phyloP scores from a whole-genome alignment of 2,329 filamentous ascomycete genomes.

The Plenodomus tracheiphilus region DNA sequence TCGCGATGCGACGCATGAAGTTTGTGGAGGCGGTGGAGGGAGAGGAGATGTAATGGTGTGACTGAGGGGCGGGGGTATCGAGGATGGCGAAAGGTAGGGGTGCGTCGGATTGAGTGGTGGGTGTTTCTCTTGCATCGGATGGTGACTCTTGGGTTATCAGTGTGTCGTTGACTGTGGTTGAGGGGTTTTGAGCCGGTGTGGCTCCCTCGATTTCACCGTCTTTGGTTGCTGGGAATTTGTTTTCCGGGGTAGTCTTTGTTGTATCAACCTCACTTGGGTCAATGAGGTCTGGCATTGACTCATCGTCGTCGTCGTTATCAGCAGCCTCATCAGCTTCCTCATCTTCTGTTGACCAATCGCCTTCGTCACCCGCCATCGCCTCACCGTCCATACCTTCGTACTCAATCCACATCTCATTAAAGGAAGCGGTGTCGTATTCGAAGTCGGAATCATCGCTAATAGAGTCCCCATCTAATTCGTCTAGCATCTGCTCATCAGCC shows the following conservation, averaged over 20 bases:
- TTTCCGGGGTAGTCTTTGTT: constrained; percentile 42
- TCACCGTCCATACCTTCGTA: constrained; percentile 44
- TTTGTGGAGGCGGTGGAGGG: constrained; percentile 46
- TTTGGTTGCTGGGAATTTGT: constrained; percentile 23
- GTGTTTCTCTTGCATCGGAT: background rate
- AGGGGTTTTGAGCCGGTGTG: background rate
- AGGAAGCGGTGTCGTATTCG: constrained; percentile 39
- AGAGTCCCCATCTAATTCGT: constrained; percentile 28
- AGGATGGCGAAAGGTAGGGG: constrained; percentile 41
- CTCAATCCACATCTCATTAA: constrained; percentile 45
- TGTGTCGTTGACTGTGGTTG: background rate
- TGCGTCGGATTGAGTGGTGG: background rate
- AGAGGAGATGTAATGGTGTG: constrained; percentile 46
- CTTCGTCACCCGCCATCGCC: constrained; percentile 34
- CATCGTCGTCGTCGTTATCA: constrained; percentile 22
- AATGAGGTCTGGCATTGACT: constrained; percentile 36
- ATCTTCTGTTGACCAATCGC: constrained; percentile 44
- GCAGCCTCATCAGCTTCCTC: constrained; percentile 34
- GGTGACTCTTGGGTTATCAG: background rate
- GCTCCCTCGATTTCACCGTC: constrained; percentile 10
- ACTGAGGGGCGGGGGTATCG: constrained; percentile 36
- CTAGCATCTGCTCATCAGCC: constrained; percentile 35
- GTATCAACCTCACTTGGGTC: constrained; percentile 28
- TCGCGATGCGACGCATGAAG: constrained; percentile 56
- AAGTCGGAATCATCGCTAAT: constrained; percentile 37